phyloP scores from a whole-genome alignment of 2,329 filamentous ascomycete species.

The Fusarium verrucosum region DNA sequence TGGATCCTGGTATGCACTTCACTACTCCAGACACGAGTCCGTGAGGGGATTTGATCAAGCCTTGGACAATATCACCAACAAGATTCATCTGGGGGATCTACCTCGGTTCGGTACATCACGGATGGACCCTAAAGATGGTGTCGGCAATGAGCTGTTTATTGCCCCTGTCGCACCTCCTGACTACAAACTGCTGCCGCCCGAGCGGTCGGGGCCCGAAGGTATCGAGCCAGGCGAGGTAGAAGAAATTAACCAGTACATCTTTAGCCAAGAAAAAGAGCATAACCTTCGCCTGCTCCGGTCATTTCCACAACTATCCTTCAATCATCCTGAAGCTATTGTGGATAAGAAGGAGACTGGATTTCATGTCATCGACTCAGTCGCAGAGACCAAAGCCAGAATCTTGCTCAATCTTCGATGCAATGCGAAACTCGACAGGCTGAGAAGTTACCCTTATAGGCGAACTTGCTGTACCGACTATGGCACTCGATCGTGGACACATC shows the following conservation, averaged over 20 bases:
- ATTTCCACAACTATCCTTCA: conserved; percentile 34
- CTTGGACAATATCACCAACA: conserved; percentile 40
- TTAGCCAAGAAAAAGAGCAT: conserved; percentile 11
- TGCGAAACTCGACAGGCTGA: conserved; percentile 46
- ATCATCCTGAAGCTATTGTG: conserved; percentile 35
- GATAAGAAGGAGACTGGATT: conserved; percentile 42
- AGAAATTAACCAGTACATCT: conserved; percentile 34
- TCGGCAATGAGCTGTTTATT: conserved; percentile 46
- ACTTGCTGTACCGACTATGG: conserved; percentile 64
- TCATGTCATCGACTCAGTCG: conserved; percentile 46
- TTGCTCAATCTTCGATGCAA: conserved; percentile 65
- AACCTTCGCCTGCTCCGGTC: conserved; percentile 35
- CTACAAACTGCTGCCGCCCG: conserved; percentile 30
- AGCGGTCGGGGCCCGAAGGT: conserved; percentile 29
- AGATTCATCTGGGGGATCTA: conserved; percentile 34
- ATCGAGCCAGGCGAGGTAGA: conserved; percentile 40
- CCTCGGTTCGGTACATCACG: conserved; percentile 28
- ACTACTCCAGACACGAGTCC: too few species aligned
- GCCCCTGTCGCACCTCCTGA: conserved; percentile 41
- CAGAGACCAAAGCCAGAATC: conserved; percentile 51
- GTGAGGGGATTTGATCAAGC: conserved; percentile 26
- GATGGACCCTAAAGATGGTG: conserved; percentile 41
- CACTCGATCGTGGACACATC: conserved; percentile 34
- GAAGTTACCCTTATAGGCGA: conserved; percentile 56
- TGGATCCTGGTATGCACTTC: conserved; percentile 44